phyloP scores from a whole-genome alignment of 345 rosid genomes.

The Salix brachista region DNA sequence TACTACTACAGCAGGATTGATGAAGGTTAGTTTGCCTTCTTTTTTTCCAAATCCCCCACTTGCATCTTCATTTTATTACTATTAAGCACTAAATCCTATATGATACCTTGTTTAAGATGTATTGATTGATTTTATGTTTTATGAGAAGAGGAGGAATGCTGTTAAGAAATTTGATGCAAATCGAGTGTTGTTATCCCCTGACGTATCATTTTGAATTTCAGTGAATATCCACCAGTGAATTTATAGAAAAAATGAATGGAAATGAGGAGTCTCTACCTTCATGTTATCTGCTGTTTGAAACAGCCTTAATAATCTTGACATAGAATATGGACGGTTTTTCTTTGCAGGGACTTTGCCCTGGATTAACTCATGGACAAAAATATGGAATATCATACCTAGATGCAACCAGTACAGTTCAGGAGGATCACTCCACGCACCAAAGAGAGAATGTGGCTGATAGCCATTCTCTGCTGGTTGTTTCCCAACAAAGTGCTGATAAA shows the following conservation, averaged over 20 bases:
- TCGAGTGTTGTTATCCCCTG: background rate
- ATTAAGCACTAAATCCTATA: background rate
- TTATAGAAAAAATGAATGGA: background rate
- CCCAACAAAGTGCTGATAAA: background rate
- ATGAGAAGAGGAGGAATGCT: background rate
- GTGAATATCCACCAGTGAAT: background rate
- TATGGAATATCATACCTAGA: constrained; percentile 59
- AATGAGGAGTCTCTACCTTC: background rate
- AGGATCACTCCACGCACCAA: constrained; percentile 7
- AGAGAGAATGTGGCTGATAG: constrained; percentile 14
- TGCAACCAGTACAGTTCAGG: constrained; percentile 21
- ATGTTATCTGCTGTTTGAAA: background rate
- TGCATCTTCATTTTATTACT: background rate
- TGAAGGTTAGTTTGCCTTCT: constrained; percentile 51
- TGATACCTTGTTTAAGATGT: background rate
- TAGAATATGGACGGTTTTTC: background rate
- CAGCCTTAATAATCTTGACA: background rate
- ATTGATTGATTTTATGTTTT: background rate
- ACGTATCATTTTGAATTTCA: background rate
- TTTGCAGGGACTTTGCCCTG: constrained; percentile 76
- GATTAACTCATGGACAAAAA: constrained; percentile 75
- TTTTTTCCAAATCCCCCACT: background rate
- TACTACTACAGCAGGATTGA: constrained; percentile 51
- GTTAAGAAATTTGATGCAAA: background rate
- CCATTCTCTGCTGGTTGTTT: background rate